Conservation (phyloP, 2,329 filamentous ascomycete species). For the Bretziella fagacearum region DNA sequence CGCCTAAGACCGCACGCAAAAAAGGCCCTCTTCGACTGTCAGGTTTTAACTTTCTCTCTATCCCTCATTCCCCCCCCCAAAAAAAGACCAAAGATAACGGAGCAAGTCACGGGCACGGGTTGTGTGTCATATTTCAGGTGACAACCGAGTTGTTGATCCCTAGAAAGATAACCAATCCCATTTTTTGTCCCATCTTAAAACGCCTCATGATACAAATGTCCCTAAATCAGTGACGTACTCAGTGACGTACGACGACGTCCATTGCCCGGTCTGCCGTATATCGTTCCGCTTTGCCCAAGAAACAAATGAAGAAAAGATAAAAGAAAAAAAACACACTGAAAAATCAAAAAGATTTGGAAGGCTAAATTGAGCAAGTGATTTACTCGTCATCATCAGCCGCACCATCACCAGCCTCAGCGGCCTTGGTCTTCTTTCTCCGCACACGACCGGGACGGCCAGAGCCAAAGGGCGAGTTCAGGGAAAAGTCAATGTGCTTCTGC, state of each 20-base stretch:
- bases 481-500: slow-evolving; percentile 99
- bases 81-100: neutral
- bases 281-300: neutral
- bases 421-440: slow-evolving; percentile 98
- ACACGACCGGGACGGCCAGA: slow-evolving; percentile 94
- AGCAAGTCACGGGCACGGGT: neutral
- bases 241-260: slow-evolving; percentile 10
- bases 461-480: slow-evolving; percentile 92
- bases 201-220: slow-evolving; percentile 12
- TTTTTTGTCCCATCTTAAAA: slow-evolving; percentile 14
- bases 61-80: neutral
- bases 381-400: slow-evolving; percentile 75
- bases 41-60: neutral
- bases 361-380: slow-evolving; percentile 21
- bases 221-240: slow-evolving; percentile 2
- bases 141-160: slow-evolving; percentile 12
- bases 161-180: slow-evolving; percentile 12
- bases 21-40: neutral
- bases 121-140: neutral
- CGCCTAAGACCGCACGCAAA: slow-evolving; percentile 1
- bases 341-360: slow-evolving; percentile 10
- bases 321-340: slow-evolving; percentile 9
- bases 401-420: slow-evolving; percentile 69
- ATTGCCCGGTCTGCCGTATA: slow-evolving; percentile 4
- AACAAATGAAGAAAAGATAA: slow-evolving; percentile 8